Evolutionary conservation across 2,329 filamentous ascomycete species (phyloP).

Genomic region (Xylariaceae sp.): DNA sequence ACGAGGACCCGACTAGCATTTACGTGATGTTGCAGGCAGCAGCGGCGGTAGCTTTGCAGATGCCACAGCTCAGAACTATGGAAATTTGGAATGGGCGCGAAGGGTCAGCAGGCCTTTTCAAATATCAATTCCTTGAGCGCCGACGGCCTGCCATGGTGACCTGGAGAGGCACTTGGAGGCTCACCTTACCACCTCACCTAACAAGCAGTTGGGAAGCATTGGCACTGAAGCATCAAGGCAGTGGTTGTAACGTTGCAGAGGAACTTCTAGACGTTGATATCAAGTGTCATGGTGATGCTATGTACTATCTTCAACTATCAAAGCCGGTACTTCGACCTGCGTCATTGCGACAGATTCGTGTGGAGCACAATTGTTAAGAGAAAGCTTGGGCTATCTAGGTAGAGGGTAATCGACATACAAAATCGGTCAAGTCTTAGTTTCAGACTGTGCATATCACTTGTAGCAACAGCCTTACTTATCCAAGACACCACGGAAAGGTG

Average conservation of each 20-base stretch:
- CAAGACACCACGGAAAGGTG: background rate
- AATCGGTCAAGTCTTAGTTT: background rate
- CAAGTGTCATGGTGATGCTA: slow-evolving; percentile 30
- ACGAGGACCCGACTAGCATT: slow-evolving; percentile 16
- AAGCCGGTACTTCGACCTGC: slow-evolving; percentile 28
- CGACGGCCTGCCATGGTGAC: slow-evolving; percentile 19
- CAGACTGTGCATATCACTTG: background rate
- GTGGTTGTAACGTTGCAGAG: slow-evolving; percentile 17
- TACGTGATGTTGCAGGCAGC: slow-evolving; percentile 23
- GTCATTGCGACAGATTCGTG: slow-evolving; percentile 32
- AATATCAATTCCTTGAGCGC: slow-evolving; percentile 17
- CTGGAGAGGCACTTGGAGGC: slow-evolving; percentile 29
- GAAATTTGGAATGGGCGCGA: slow-evolving; percentile 33
- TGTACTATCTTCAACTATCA: slow-evolving; percentile 27
- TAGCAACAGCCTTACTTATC: background rate
- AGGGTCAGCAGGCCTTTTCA: slow-evolving; percentile 29
- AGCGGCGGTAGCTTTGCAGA: slow-evolving; percentile 23
- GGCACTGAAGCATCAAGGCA: slow-evolving; percentile 15
- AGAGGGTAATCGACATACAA: no score
- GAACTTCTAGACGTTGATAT: slow-evolving; percentile 27
- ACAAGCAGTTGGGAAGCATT: slow-evolving; percentile 29
- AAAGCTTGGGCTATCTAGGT: background rate
- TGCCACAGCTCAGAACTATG: slow-evolving; percentile 30
- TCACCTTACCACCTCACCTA: slow-evolving; percentile 20
- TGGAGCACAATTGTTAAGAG: slow-evolving; percentile 20